Evolutionary conservation across 768 basidiomycete species (phyloP).

Genomic region (Lepiota brunneoincarnata): DNA sequence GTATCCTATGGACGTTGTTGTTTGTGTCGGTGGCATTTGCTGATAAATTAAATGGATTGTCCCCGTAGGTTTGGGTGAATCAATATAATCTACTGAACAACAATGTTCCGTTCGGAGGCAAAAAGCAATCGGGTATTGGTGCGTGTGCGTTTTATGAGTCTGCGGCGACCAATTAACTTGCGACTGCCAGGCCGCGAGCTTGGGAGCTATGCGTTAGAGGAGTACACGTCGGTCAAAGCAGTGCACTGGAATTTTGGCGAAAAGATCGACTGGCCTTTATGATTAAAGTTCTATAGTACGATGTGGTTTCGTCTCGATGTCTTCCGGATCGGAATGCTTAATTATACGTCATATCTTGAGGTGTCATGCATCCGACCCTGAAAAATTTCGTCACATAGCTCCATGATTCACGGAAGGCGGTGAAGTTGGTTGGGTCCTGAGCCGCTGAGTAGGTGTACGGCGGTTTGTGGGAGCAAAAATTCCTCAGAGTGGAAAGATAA

Average conservation of each 20-base stretch:
- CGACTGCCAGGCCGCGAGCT: conserved; percentile 73
- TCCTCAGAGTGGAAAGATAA: neutral
- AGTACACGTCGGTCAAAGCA: conserved; percentile 81
- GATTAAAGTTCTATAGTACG: conserved; percentile 14
- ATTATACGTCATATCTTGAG: conserved; percentile 3
- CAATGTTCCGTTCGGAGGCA: conserved; percentile 94
- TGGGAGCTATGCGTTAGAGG: conserved; percentile 79
- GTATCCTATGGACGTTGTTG: conserved; percentile 9
- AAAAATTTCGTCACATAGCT: neutral
- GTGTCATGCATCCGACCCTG: neutral
- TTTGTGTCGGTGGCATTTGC: neutral
- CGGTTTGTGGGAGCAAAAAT: neutral
- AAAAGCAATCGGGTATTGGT: conserved; percentile 90
- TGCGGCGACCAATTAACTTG: neutral
- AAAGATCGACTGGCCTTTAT: conserved; percentile 76
- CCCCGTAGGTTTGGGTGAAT: conserved; percentile 82
- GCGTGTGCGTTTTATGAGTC: conserved; percentile 18
- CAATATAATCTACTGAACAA: conserved; percentile 82
- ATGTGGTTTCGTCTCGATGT: neutral
- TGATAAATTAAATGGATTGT: neutral
- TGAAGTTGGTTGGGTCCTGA: neutral
- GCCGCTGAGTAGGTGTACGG: neutral
- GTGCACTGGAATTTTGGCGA: conserved; percentile 90
- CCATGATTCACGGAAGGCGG: neutral
- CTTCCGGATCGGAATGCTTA: neutral